phyloP scores from a whole-genome alignment of 306 rosid species.

The Morella rubra region DNA sequence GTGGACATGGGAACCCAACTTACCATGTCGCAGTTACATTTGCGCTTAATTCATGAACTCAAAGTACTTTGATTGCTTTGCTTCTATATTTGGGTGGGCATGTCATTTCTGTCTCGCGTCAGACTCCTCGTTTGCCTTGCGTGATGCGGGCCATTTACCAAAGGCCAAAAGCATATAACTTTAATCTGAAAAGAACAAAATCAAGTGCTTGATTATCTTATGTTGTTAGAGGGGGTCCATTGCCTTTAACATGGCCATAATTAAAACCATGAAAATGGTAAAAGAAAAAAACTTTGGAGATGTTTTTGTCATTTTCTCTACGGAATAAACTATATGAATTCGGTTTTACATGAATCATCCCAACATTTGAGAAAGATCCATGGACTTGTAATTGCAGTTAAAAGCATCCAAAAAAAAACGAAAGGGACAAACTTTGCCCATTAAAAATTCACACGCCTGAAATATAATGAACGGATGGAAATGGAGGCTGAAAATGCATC shows the following conservation, averaged over 20 bases:
- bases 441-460: background rate
- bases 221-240: background rate
- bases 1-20: background rate
- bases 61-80: background rate
- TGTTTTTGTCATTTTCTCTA: background rate
- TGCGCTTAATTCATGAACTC: background rate
- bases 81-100: background rate
- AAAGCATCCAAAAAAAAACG: background rate
- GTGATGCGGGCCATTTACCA: constrained; percentile 2
- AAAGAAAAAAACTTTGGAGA: background rate
- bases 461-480: background rate
- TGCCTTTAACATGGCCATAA: constrained; percentile 1
- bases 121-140: background rate
- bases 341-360: background rate
- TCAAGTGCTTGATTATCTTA: constrained; percentile 12
- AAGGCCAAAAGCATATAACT: constrained; percentile 5
- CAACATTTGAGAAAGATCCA: no score
- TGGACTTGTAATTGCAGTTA: no score
- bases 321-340: no score
- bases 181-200: background rate
- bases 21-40: background rate
- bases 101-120: background rate
- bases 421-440: background rate
- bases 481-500: background rate
- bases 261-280: background rate